These are phyloP conservation scores for Aspergillus incahuasiensis DNA, from an alignment of 495 filamentous ascomycete genomes.

Conservation along the genomic window DNA sequence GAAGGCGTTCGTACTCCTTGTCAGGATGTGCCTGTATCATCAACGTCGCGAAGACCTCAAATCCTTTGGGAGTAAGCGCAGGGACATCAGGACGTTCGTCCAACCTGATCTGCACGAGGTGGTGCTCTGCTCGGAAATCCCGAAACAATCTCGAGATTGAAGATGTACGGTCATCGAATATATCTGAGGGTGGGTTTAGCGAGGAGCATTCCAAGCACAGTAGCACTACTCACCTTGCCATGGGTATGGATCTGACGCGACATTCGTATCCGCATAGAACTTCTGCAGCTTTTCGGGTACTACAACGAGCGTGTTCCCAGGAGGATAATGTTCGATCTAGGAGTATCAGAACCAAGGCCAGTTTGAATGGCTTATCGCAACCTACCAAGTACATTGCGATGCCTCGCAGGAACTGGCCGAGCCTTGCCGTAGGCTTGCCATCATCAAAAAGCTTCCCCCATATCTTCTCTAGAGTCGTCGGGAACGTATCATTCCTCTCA, in stretches of 20 bases:
- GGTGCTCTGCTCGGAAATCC: slow-evolving; percentile 73
- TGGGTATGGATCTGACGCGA: slow-evolving; percentile 61
- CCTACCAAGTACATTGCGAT: slow-evolving; percentile 75
- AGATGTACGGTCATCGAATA: slow-evolving; percentile 50
- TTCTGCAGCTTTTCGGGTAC: slow-evolving; percentile 73
- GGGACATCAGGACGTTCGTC: slow-evolving; percentile 64
- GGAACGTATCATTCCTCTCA: slow-evolving; percentile 41
- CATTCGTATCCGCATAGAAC: slow-evolving; percentile 65
- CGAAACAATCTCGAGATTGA: slow-evolving; percentile 69
- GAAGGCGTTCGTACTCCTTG: slow-evolving; percentile 68
- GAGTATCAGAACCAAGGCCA: background rate
- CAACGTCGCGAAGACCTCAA: slow-evolving; percentile 69
- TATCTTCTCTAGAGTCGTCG: slow-evolving; percentile 59
- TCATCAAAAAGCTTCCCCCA: slow-evolving; percentile 77
- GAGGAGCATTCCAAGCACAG: background rate
- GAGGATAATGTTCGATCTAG: slow-evolving; percentile 74
- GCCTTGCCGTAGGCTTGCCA: slow-evolving; percentile 60
- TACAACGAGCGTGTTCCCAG: slow-evolving; percentile 71
- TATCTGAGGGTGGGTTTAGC: slow-evolving; percentile 28
- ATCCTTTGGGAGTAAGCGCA: slow-evolving; percentile 74
- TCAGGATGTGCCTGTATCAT: slow-evolving; percentile 75
- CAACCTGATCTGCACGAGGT: slow-evolving; percentile 64
- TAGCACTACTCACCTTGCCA: slow-evolving; percentile 51
- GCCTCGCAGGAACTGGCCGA: slow-evolving; percentile 69
- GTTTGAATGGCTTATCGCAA: background rate